phyloP scores from a whole-genome alignment of 2,329 filamentous ascomycete species.

The Trichoderma polysporum region DNA sequence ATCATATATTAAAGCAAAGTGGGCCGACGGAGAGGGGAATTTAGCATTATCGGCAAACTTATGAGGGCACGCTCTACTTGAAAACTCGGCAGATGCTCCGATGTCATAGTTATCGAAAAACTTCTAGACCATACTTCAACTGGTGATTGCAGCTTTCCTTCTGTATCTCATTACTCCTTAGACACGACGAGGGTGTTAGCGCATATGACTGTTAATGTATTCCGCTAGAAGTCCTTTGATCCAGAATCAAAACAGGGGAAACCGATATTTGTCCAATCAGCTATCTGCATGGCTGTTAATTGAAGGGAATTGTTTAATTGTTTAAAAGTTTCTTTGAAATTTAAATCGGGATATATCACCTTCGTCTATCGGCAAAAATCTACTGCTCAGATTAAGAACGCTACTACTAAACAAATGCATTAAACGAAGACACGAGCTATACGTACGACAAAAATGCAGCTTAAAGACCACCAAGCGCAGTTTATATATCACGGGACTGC shows the following conservation, averaged over 20 bases:
- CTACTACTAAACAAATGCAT: rapidly evolving
- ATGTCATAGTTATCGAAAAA: not conserved
- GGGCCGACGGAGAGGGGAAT: not conserved
- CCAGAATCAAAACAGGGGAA: not conserved
- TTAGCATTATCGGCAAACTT: not conserved
- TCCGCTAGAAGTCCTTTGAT: not conserved
- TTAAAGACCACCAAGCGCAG: not conserved
- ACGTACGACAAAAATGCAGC: not conserved
- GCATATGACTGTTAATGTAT: not conserved
- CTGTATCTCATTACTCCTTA: not conserved
- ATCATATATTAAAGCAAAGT: not conserved
- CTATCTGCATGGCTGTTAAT: not conserved
- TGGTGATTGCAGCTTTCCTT: not conserved
- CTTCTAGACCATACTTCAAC: not conserved
- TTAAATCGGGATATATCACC: not conserved
- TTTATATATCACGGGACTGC: slow-evolving; percentile 19
- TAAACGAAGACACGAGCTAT: not conserved
- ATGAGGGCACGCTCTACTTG: not conserved
- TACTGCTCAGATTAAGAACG: not conserved
- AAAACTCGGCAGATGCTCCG: not conserved
- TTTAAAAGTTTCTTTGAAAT: not conserved
- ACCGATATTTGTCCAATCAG: not conserved
- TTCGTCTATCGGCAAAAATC: not conserved
- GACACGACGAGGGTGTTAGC: not conserved
- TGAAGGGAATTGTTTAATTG: not conserved